Evolutionary conservation across 2,329 filamentous ascomycete genomes (phyloP).

Genomic region (Nemania diffusa): DNA sequence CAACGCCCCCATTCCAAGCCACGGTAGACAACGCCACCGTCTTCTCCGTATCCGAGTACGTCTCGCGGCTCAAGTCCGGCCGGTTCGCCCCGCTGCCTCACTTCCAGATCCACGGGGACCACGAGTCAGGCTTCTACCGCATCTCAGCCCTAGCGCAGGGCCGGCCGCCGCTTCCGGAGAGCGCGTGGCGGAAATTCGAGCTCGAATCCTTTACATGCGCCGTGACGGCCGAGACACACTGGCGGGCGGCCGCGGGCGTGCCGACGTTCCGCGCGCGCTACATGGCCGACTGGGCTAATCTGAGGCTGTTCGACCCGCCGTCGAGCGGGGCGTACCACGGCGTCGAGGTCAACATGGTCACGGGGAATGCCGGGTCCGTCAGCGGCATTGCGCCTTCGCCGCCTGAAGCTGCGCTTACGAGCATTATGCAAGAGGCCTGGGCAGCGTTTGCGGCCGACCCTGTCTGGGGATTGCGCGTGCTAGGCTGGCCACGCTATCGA

Average conservation of each 20-base stretch:
- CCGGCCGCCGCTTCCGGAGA: constrained; percentile 20
- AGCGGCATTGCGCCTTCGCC: constrained; percentile 16
- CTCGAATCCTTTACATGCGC: constrained; percentile 28
- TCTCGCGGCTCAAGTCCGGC: constrained; percentile 18
- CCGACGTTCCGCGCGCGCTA: constrained; percentile 18
- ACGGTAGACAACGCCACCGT: constrained; percentile 19
- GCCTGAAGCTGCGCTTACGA: constrained; percentile 1
- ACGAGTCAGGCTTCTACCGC: constrained; percentile 30
- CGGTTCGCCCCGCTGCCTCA: constrained; percentile 17
- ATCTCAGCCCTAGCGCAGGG: constrained; percentile 28
- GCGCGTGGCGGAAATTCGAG: constrained; percentile 25
- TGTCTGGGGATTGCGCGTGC: background rate
- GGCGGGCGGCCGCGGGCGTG: constrained; percentile 15
- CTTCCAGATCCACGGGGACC: constrained; percentile 25
- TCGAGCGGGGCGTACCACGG: constrained; percentile 28
- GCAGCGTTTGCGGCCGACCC: constrained; percentile 23
- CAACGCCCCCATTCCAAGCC: constrained; percentile 27
- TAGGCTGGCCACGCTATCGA: constrained; percentile 24
- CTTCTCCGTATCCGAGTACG: constrained; percentile 19
- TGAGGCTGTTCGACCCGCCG: constrained; percentile 24
- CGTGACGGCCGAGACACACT: constrained; percentile 24
- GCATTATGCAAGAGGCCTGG: constrained; percentile 25
- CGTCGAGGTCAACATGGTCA: constrained; percentile 30
- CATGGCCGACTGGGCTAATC: constrained; percentile 25
- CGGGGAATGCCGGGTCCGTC: constrained; percentile 22